Evolutionary conservation across 2,329 filamentous ascomycete species (phyloP).

Genomic region (Diaporthe humulicola): DNA sequence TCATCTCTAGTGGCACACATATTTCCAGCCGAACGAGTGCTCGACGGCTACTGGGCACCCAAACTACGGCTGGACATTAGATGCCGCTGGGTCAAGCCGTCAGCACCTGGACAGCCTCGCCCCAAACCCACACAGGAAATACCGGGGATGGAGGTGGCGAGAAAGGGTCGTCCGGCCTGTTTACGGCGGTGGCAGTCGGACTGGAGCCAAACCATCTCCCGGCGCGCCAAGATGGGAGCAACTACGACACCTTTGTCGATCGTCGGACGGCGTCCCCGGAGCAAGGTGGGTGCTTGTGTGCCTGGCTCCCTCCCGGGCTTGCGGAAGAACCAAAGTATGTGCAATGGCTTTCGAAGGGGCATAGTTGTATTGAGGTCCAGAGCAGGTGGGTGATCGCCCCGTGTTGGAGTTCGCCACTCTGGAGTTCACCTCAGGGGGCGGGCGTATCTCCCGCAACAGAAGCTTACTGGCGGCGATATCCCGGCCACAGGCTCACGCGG

Average conservation of each 20-base stretch:
- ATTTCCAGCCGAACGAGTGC: neutral
- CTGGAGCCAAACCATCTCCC: slow-evolving; percentile 11
- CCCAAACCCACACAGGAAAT: neutral
- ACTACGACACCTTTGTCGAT: slow-evolving; percentile 26
- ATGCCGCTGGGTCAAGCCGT: neutral
- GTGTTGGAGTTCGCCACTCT: slow-evolving; percentile 12
- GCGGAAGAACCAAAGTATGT: slow-evolving; percentile 17
- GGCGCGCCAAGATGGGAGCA: slow-evolving; percentile 21
- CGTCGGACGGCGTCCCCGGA: slow-evolving; percentile 11
- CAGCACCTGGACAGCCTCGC: slow-evolving; percentile 4
- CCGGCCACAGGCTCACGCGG: neutral
- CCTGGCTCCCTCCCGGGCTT: slow-evolving; percentile 30
- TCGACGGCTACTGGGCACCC: neutral
- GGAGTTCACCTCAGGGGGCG: slow-evolving; percentile 21
- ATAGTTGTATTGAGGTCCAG: neutral
- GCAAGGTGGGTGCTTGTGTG: neutral
- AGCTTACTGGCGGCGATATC: slow-evolving; percentile 24
- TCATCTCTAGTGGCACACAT: neutral
- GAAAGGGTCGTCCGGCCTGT: slow-evolving; percentile 12
- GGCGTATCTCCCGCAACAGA: neutral
- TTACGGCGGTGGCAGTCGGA: neutral
- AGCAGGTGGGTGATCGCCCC: slow-evolving; percentile 5
- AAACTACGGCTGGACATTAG: neutral
- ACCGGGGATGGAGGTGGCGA: slow-evolving; percentile 13
- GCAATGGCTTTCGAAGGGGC: neutral